Evolutionary conservation across 257 asterid genomes (phyloP).

Genomic region (Penstemon eatonii): DNA sequence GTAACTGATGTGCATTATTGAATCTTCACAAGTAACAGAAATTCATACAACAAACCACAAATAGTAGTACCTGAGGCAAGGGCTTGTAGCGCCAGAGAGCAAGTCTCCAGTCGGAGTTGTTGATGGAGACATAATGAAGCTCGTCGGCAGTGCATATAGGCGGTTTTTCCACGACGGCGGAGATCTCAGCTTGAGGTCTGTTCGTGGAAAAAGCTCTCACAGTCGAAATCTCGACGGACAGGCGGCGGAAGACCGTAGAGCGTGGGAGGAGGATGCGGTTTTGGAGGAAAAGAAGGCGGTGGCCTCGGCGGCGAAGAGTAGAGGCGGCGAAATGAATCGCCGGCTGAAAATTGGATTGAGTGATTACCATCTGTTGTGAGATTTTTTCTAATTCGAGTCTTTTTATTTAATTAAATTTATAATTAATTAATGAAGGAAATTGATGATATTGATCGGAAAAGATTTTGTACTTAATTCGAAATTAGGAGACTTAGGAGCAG

Average conservation of each 20-base stretch:
- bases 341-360: constrained; percentile 61
- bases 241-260: constrained; percentile 47
- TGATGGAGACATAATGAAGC: constrained; percentile 78
- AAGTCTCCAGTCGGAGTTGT: constrained; percentile 71
- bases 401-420: background rate
- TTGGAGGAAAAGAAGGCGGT: constrained; percentile 29
- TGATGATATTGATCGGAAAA: too few species aligned
- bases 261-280: constrained; percentile 36
- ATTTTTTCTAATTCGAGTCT: background rate
- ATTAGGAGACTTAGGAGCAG: too few species aligned
- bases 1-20: background rate
- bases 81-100: constrained; percentile 97
- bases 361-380: constrained; percentile 30
- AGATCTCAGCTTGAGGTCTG: constrained; percentile 26
- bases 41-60: too few species aligned
- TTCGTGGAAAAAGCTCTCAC: constrained; percentile 53
- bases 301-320: constrained; percentile 45
- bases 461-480: too few species aligned
- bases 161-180: constrained; percentile 47
- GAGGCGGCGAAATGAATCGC: constrained; percentile 66
- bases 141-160: constrained; percentile 93
- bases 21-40: background rate
- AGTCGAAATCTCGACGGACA: constrained; percentile 23
- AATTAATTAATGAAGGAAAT: too few species aligned
- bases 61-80: constrained; percentile 62